phyloP scores from a whole-genome alignment of 2,329 filamentous ascomycete species.

The Cercospora janseana region DNA sequence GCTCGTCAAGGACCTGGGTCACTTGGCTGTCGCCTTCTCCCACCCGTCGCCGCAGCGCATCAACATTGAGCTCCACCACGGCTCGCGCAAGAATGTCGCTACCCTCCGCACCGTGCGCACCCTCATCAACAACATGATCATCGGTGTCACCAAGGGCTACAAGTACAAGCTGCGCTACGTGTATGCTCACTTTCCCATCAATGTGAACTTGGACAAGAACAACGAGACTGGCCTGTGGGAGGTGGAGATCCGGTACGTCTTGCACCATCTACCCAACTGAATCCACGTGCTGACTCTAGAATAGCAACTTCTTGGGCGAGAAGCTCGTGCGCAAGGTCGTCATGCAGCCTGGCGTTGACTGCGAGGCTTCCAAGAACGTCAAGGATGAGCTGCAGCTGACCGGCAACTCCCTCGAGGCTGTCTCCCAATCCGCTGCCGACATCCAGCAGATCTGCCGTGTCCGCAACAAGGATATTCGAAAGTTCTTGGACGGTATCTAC shows the following conservation, averaged over 20 bases:
- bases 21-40: constrained; percentile 94
- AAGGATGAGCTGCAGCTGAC: constrained; percentile 95
- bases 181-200: constrained; percentile 99
- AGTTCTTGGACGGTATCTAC: constrained; percentile 99
- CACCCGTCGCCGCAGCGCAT: constrained; percentile 81
- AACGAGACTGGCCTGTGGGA: constrained; percentile 80
- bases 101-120: constrained; percentile 97
- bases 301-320: constrained; percentile 96
- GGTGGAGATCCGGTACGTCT: constrained; percentile 93
- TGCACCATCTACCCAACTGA: neutral
- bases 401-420: constrained; percentile 94
- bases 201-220: constrained; percentile 99
- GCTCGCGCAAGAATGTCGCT: constrained; percentile 94
- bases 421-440: constrained; percentile 97
- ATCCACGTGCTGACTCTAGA: constrained; percentile 23
- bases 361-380: constrained; percentile 83
- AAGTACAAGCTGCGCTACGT: constrained; percentile 99
- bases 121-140: constrained; percentile 97
- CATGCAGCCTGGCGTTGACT: constrained; percentile 87
- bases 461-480: constrained; percentile 99
- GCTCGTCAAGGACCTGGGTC: constrained; percentile 93
- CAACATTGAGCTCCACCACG: constrained; percentile 98
- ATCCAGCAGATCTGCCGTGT: constrained; percentile 99
- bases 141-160: constrained; percentile 98
- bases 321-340: constrained; percentile 93